Conservation (phyloP, 2,329 filamentous ascomycete genomes). For the Stemphylium lycopersici region DNA sequence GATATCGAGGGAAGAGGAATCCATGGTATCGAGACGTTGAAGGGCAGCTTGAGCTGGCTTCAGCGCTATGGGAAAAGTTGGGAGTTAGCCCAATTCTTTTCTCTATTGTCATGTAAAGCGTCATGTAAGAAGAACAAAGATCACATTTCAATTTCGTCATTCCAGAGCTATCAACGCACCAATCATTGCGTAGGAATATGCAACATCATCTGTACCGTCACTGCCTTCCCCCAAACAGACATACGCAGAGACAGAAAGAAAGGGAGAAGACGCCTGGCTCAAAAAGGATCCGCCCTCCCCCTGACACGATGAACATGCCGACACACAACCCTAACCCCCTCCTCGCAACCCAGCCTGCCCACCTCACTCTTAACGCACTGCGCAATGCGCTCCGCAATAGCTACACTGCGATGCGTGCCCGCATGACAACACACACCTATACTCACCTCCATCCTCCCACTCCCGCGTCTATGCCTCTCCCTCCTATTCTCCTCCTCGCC, state of each 20-base stretch:
- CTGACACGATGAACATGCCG: conserved; percentile 38
- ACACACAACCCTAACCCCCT: conserved; percentile 30
- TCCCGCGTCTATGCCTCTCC: conserved; percentile 5
- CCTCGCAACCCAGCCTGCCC: conserved; percentile 9
- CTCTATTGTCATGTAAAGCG: not conserved
- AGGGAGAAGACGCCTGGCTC: not conserved
- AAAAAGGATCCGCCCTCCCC: conserved; percentile 29
- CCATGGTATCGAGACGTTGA: not conserved
- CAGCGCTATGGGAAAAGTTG: conserved; percentile 2
- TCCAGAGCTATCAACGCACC: conserved; percentile 8
- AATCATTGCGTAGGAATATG: not conserved
- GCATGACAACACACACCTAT: conserved; percentile 34
- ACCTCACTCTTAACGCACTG: conserved; percentile 24
- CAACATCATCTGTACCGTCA: not conserved
- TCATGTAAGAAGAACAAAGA: conserved; percentile 32
- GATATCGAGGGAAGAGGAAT: conserved; percentile 1
- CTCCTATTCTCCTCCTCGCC: not conserved
- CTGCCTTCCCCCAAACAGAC: not conserved
- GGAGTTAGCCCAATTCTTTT: conserved; percentile 1
- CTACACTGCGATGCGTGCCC: conserved; percentile 43
- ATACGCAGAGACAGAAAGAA: not conserved
- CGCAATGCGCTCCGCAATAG: conserved; percentile 37
- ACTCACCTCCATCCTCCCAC: conserved; percentile 11
- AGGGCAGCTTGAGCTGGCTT: conserved; percentile 6
- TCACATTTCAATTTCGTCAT: conserved; percentile 11